Base-by-base conservation (phyloP, 108 stramenopile species). In the Cyclotella distinguenda region DNA sequence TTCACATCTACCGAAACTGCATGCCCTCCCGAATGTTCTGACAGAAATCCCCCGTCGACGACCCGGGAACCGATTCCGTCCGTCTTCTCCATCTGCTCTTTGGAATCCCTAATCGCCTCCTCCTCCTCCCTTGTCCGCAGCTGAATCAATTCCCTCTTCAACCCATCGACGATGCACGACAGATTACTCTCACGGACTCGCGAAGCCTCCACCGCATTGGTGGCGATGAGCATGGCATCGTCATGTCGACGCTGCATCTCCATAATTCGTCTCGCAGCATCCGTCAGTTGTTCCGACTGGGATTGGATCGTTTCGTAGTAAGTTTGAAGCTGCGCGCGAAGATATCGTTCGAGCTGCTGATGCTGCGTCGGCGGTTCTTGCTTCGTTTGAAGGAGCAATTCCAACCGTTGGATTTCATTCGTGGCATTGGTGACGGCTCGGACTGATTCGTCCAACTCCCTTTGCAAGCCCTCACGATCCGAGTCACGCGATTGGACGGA, bases 151-250 rank as follows among this genome's bases (percentile, higher is more conserved):
- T 73, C 72, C 36, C 57, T 44, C 51, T 73, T 64, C 47, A 73
- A 36, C 58, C 65, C 72, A 27, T 73, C 64, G 40, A 73, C 60
- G 31, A 19, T 65, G 15, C 26, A 60, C 39, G 65, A 47, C 57
- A 73, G 30, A 33, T 65, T 50, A 27, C 21, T 18, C 44, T 73
- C 72, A 0, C 72, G 72, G 7, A 26, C 38, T 33, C 60, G 63
- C 13, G 72, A 73, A 38, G 72, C 64, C 31, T 73, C 72, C 10
- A 73, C 72, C 23, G 72, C 65, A 21, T 44, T 65, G 19, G 63
- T 73, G n/a, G 72, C 72, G 27, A 73, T 73, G 57, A 73, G 49
- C 38, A 73, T 73, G 0, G 64, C 51, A 22, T 73, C 72, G 7
- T 73, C 27, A 35, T 65, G 58, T 23, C 40, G 31, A 6, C 10